phyloP scores from a whole-genome alignment of 768 basidiomycete species.

The Russula olivacea region DNA sequence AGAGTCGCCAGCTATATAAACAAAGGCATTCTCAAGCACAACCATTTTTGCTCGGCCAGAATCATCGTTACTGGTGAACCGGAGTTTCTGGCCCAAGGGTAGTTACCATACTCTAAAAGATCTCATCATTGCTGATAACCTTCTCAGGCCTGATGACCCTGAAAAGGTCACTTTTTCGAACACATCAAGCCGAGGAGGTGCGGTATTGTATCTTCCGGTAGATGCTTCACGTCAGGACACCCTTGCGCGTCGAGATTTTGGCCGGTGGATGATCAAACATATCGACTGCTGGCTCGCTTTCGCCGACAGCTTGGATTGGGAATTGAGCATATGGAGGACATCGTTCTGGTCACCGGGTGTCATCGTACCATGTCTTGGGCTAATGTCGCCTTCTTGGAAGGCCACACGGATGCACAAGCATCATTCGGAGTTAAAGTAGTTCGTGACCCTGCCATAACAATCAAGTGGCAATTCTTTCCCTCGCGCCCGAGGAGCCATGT shows the following conservation, averaged over 20 bases:
- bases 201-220: not conserved
- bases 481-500: not conserved
- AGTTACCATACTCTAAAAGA: no score
- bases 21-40: no score
- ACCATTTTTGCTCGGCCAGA: no score
- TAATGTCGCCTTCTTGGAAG: not conserved
- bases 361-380: not conserved
- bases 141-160: not conserved
- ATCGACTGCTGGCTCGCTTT: not conserved
- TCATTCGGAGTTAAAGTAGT: not conserved
- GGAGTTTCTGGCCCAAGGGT: no score
- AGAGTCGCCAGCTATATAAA: no score
- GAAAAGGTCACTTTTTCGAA: not conserved
- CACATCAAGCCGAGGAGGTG: not conserved
- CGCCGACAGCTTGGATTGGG: not conserved
- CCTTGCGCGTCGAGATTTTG: not conserved
- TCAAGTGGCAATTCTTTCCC: not conserved
- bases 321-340: not conserved
- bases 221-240: not conserved
- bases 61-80: no score
- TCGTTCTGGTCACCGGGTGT: not conserved
- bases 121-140: no score
- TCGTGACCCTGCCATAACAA: not conserved
- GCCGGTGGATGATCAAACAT: not conserved
- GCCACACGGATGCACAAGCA: not conserved